Percentiles rank a stretch among this genome's conserved stretches.
Conservation (phyloP, 2,329 filamentous ascomycete genomes). For the Colletotrichum brevisporum region DNA sequence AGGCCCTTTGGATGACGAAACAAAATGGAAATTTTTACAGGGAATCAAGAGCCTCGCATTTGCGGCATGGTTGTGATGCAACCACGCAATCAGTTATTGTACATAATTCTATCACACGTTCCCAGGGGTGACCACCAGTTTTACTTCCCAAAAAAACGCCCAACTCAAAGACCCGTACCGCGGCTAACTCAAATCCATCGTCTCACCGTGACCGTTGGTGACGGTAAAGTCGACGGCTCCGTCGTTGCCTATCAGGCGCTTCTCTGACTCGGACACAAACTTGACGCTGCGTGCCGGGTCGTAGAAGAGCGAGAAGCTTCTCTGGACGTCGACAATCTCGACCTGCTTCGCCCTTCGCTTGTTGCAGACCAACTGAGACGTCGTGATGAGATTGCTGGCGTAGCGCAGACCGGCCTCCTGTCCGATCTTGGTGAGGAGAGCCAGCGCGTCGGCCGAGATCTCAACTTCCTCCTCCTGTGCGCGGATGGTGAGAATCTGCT, state of each 20-base stretch:
- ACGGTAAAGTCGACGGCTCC: conserved; percentile 81
- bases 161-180: conserved; percentile 18
- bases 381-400: conserved; percentile 97
- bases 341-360: conserved; percentile 91
- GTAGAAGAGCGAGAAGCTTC: conserved; percentile 95
- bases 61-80: conserved; percentile 34
- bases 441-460: conserved; percentile 88
- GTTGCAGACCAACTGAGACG: conserved; percentile 86
- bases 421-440: conserved; percentile 94
- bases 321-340: conserved; percentile 88
- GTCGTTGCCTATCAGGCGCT: conserved; percentile 90
- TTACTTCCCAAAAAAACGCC: conserved; percentile 39
- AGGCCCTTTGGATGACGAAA: not conserved
- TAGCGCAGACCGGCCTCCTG: conserved; percentile 93
- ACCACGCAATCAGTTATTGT: conserved; percentile 38
- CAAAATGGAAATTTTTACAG: not conserved
- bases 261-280: conserved; percentile 92
- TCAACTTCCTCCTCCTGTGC: conserved; percentile 98
- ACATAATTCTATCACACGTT: conserved; percentile 41
- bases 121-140: conserved; percentile 34
- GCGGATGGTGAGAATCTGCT: conserved; percentile 91
- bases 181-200: conserved; percentile 58
- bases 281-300: conserved; percentile 89
- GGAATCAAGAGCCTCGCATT: conserved; percentile 36
- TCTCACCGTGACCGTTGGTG: conserved; percentile 67